A percentile compares a stretch with the other conserved stretches of the same genome.
These are phyloP conservation scores for Paraphoma chrysanthemicola DNA, from an alignment of 2,329 filamentous ascomycete genomes.

Conservation along the genomic window DNA sequence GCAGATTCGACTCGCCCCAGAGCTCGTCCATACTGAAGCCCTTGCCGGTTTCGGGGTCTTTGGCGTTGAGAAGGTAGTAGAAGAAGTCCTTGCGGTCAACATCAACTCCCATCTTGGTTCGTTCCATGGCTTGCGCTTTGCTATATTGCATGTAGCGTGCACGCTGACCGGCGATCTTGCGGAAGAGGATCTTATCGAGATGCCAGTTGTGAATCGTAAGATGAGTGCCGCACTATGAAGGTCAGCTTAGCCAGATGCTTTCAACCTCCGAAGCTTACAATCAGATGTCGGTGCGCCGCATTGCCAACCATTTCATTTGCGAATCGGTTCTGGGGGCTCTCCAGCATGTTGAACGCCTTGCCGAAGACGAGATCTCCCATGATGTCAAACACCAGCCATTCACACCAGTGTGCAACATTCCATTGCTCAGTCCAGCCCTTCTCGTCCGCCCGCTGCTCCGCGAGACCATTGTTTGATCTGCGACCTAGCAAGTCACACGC, in stretches of 20 bases:
- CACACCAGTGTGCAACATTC: conserved; percentile 55
- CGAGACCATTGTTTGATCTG: conserved; percentile 11
- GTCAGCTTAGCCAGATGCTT: conserved; percentile 9
- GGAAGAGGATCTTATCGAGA: conserved; percentile 54
- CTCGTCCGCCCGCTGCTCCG: conserved; percentile 15
- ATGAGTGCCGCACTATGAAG: conserved; percentile 49
- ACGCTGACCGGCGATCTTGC: conserved; percentile 51
- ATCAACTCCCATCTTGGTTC: conserved; percentile 50
- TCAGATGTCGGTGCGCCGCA: conserved; percentile 54
- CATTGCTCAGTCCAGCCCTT: conserved; percentile 51
- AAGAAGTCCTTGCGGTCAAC: conserved; percentile 56
- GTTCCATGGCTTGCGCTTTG: conserved; percentile 51
- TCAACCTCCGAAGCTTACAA: conserved; percentile 38
- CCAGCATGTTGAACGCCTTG: conserved; percentile 54
- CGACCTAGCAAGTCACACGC: conserved; percentile 46
- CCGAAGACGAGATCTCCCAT: conserved; percentile 59
- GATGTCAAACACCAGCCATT: conserved; percentile 59
- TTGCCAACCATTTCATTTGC: conserved; percentile 52
- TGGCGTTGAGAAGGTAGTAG: conserved; percentile 56
- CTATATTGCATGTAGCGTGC: conserved; percentile 53
- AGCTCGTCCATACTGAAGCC: conserved; percentile 55
- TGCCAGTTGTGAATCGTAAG: conserved; percentile 53
- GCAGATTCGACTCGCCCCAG: conserved; percentile 57
- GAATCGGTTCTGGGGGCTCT: conserved; percentile 49
- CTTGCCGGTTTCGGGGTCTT: conserved; percentile 55